Conservation (phyloP, 73 alveolate genomes). For the Durusdinium trenchii region DNA sequence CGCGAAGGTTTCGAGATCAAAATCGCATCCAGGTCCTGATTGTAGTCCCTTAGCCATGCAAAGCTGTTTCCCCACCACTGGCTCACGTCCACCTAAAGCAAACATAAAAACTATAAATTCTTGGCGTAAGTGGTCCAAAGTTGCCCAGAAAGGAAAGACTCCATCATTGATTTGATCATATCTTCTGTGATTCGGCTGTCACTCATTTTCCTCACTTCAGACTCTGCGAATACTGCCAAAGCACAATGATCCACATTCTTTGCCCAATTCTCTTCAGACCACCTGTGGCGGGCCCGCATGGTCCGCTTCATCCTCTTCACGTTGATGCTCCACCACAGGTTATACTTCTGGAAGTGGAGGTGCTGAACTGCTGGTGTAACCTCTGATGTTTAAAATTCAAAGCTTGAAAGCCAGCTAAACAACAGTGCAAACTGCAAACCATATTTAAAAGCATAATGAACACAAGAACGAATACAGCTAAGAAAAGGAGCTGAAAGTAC, state of each 20-base stretch:
- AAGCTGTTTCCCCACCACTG: too few relatives aligned
- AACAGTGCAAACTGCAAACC: too few relatives aligned
- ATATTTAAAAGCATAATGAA: not conserved
- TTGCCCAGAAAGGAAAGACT: not conserved
- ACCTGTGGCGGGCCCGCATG: not conserved
- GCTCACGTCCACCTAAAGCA: too few relatives aligned
- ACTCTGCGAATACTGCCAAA: not conserved
- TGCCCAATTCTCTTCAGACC: not conserved
- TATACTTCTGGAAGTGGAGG: not conserved
- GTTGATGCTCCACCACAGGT: slow-evolving; percentile 14
- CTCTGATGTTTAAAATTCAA: too few relatives aligned
- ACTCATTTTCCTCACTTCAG: not conserved
- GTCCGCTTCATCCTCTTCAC: not conserved
- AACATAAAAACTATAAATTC: not conserved
- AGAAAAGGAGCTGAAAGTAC: not conserved
- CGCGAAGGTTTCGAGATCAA: slow-evolving; percentile 28
- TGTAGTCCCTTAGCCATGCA: slow-evolving; percentile 34
- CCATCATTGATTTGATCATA: slow-evolving; percentile 11
- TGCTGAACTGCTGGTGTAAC: slow-evolving; percentile 36
- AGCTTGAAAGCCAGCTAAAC: too few relatives aligned
- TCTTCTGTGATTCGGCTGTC: not conserved
- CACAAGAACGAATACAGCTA: not conserved
- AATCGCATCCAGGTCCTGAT: slow-evolving; percentile 41
- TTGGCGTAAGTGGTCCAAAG: not conserved
- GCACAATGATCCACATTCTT: slow-evolving; percentile 1